Base-by-base conservation (phyloP, 1,139 yeast species). In the Hemisphaericaspora subhashii region DNA sequence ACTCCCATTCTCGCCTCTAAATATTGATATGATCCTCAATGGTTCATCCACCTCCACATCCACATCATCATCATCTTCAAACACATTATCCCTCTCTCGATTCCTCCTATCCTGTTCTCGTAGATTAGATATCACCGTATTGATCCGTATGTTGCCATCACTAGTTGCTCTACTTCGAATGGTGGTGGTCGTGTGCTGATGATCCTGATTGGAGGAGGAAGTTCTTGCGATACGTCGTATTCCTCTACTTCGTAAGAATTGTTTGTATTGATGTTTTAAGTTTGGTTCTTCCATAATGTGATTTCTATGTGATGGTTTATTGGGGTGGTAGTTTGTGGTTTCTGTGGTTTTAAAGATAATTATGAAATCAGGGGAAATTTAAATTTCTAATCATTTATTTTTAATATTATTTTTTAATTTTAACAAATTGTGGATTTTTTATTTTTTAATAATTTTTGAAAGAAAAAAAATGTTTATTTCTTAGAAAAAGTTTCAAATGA, bases 111-210 rank as follows among this genome's bases (percentile, higher is more conserved):
- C 38, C 28, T 40, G 44, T 25, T 42, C 37, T 12, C 44, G 18
- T 14, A 36, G 41, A 26, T 39, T 37, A 23, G 39, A 34, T 14
- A 35, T 27, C 8, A 37, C 20, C 1, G 37, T 37, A 17, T 31
- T 37, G 25, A 38, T 40, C 20, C 44, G 39, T 12, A 40, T 33
- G 24, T 38, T 40, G 1, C 44, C 44, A 26, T 40, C 44, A 33
- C 44, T 40, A 3, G 40, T 36, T 5, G 44, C 42, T 22, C 44
- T 24, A 13, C 43, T 40, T 8, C 43, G 31, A 22, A 35, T 29
- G 8, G 33, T 24, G 10, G 22, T 10, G 3, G 30, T 33, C 13
- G 26, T 11, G 14, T n/a, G 33, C 13, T 13, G 17, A 6, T 3
- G 3, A 5, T 20, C 24, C 13, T 16, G 26, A 26, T 15, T 24